Evolutionary conservation across 164 flowering plant genomes (phyloP).

Genomic region (Paratinospora sagittata): DNA sequence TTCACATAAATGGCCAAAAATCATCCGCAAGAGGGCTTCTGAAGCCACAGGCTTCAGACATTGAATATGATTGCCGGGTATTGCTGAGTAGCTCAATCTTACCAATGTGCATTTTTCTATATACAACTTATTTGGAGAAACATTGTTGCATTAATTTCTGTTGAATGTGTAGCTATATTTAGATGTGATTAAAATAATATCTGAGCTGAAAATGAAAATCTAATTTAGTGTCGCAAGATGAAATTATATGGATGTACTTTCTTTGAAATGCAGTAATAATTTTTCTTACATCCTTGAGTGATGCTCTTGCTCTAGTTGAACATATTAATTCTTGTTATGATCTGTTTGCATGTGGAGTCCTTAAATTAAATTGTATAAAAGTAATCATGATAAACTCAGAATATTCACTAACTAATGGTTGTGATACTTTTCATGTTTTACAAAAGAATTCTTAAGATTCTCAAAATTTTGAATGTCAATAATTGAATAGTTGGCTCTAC

Average conservation of each 20-base stretch:
- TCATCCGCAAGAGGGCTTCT: slow-evolving; percentile 28
- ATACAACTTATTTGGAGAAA: slow-evolving; percentile 1
- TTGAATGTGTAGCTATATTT: neutral
- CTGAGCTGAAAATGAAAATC: neutral
- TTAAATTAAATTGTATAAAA: too few relatives aligned
- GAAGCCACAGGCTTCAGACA: slow-evolving; percentile 30
- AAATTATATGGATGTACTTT: neutral
- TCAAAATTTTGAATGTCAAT: too few relatives aligned
- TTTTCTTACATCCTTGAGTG: too few relatives aligned
- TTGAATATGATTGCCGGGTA: slow-evolving; percentile 66
- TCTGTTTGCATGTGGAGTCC: too few relatives aligned
- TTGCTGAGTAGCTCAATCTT: slow-evolving; percentile 2
- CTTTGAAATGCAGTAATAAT: neutral
- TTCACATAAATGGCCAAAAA: slow-evolving; percentile 55
- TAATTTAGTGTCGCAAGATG: neutral
- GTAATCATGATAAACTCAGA: too few relatives aligned
- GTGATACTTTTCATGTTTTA: too few relatives aligned
- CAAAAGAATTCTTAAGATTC: too few relatives aligned
- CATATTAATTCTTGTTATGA: too few relatives aligned
- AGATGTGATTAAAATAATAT: neutral
- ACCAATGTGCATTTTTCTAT: neutral
- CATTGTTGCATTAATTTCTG: too few relatives aligned
- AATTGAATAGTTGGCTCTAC: too few relatives aligned
- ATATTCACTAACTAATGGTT: too few relatives aligned
- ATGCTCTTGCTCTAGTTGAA: too few relatives aligned